A percentile compares a stretch with the other conserved stretches of the same genome.
phyloP scores from a whole-genome alignment of 2,329 filamentous ascomycete genomes.

The Epichloe scottii region DNA sequence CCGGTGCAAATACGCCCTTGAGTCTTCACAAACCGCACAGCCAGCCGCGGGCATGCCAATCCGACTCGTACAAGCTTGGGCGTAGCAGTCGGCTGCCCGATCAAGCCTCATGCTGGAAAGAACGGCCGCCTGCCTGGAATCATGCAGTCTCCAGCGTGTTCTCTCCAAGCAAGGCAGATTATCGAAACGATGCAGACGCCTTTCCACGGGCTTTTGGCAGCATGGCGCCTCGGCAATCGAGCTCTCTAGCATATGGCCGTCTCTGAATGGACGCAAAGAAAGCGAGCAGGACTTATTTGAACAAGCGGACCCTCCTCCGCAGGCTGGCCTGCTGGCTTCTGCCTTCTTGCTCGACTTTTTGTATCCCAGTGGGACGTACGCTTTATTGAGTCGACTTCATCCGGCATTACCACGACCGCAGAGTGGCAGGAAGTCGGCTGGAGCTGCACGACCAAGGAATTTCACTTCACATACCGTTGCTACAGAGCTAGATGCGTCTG shows the following conservation, averaged over 20 bases:
- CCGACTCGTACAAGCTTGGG: slow-evolving; percentile 4
- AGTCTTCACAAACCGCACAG: not conserved
- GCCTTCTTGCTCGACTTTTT: slow-evolving; percentile 43
- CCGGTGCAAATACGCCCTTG: not conserved
- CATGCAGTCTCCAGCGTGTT: slow-evolving; percentile 40
- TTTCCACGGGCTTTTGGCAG: slow-evolving; percentile 41
- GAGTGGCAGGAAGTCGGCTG: slow-evolving; percentile 6
- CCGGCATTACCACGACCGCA: slow-evolving; percentile 15
- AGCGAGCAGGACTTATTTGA: slow-evolving; percentile 8
- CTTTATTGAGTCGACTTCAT: slow-evolving; percentile 28
- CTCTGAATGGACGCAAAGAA: slow-evolving; percentile 16
- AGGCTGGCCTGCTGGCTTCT: slow-evolving; percentile 28
- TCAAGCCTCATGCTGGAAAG: slow-evolving; percentile 41
- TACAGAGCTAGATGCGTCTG: slow-evolving; percentile 3
- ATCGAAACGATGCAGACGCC: slow-evolving; percentile 27
- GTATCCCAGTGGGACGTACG: slow-evolving; percentile 34
- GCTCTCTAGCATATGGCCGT: slow-evolving; percentile 30
- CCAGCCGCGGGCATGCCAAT: slow-evolving; percentile 14
- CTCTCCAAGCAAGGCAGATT: slow-evolving; percentile 26
- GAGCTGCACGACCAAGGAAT: slow-evolving; percentile 12
- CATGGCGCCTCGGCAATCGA: slow-evolving; percentile 40
- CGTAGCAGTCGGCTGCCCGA: slow-evolving; percentile 8
- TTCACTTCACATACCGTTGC: slow-evolving; percentile 15
- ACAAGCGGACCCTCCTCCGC: slow-evolving; percentile 12
- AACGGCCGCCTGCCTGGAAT: slow-evolving; percentile 43